Conservation (phyloP, 1,284 basidiomycete genomes). For the Ceratobasidium sp. region DNA sequence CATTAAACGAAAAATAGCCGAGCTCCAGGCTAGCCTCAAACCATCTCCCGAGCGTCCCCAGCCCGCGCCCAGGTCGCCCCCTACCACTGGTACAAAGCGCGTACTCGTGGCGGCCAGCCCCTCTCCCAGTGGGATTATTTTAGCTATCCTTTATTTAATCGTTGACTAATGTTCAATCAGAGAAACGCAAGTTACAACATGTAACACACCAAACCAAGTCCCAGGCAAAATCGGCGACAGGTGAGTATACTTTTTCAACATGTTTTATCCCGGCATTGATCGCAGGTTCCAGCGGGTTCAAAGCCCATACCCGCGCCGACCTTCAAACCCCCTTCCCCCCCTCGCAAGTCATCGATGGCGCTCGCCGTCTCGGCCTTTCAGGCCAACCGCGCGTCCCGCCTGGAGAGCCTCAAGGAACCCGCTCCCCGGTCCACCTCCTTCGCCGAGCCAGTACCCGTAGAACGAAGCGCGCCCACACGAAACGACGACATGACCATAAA, state of each 20-base stretch:
- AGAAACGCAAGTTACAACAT: constrained; percentile 44
- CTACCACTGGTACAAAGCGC: constrained; percentile 14
- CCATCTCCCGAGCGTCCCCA: constrained; percentile 18
- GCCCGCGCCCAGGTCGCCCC: neutral
- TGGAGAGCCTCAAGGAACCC: constrained; percentile 31
- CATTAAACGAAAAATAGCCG: constrained; percentile 35
- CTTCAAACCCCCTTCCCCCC: constrained; percentile 38
- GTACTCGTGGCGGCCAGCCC: constrained; percentile 46
- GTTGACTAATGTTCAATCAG: neutral
- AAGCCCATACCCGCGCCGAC: constrained; percentile 40
- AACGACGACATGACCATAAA: constrained; percentile 79
- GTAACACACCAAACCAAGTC: neutral
- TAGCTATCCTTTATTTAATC: too few species aligned
- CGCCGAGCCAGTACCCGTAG: constrained; percentile 50
- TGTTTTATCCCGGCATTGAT: neutral
- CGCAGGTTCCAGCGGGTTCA: neutral
- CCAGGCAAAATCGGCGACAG: neutral
- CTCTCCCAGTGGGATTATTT: constrained; percentile 43
- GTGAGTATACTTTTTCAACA: neutral
- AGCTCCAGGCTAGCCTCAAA: constrained; percentile 19
- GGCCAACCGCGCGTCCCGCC: constrained; percentile 23
- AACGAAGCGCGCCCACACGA: constrained; percentile 56
- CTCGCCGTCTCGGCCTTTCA: constrained; percentile 34
- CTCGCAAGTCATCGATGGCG: constrained; percentile 28
- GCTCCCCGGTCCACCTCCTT: constrained; percentile 50